phyloP scores from a whole-genome alignment of 768 basidiomycete species.

The Auricularia heimuer region DNA sequence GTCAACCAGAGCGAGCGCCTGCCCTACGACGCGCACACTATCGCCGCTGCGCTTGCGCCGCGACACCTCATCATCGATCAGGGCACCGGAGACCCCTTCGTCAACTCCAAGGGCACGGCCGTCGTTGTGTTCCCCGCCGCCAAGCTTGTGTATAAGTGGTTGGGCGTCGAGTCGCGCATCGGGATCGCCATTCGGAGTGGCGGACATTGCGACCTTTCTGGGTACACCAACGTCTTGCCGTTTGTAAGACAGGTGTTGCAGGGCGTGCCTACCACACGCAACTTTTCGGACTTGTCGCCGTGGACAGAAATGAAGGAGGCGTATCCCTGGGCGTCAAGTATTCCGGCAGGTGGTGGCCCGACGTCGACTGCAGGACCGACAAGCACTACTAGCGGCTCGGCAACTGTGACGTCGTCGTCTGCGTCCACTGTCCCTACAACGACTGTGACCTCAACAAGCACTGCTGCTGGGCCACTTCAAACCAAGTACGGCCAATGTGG shows the following conservation, averaged over 20 bases:
- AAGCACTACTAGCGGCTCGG: background rate
- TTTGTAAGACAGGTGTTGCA: background rate
- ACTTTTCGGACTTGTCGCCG: background rate
- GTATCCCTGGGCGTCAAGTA: background rate
- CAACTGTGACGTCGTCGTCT: background rate
- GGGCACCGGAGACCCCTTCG: background rate
- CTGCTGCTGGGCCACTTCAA: background rate
- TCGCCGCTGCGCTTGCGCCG: background rate
- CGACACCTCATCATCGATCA: background rate
- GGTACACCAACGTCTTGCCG: background rate
- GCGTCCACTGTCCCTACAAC: background rate
- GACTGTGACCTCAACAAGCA: background rate
- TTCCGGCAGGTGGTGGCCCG: background rate
- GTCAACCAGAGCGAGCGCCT: background rate
- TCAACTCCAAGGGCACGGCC: background rate
- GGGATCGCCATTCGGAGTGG: background rate
- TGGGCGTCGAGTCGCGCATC: background rate
- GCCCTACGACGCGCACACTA: background rate
- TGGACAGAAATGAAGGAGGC: background rate
- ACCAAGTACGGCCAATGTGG: background rate
- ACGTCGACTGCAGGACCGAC: background rate
- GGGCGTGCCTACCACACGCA: background rate
- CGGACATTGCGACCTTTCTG: background rate
- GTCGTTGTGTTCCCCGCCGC: background rate
- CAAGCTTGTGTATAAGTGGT: background rate